These are phyloP conservation scores for Curvularia spicifera DNA, from an alignment of 2,329 filamentous ascomycete species.

Conservation along the genomic window DNA sequence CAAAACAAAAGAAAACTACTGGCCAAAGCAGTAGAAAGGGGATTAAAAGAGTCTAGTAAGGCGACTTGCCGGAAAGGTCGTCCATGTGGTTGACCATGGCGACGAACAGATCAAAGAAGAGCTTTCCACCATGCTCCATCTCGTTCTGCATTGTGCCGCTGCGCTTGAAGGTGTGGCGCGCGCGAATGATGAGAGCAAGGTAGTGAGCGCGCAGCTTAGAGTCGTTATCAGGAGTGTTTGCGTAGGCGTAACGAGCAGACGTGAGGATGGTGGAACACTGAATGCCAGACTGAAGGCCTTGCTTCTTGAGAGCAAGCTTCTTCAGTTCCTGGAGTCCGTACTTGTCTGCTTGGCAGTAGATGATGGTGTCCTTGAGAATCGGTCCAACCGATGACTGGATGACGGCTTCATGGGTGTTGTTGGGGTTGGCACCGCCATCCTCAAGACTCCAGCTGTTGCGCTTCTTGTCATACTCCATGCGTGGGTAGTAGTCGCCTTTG, in stretches of 20 bases:
- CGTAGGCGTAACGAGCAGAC: slow-evolving; percentile 88
- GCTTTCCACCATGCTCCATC: slow-evolving; percentile 84
- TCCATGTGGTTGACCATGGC: slow-evolving; percentile 87
- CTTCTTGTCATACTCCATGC: slow-evolving; percentile 80
- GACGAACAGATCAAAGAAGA: slow-evolving; percentile 94
- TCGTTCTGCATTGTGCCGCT: slow-evolving; percentile 95
- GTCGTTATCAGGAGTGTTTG: slow-evolving; percentile 85
- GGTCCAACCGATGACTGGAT: slow-evolving; percentile 69
- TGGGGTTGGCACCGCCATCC: slow-evolving; percentile 54
- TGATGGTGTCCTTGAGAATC: slow-evolving; percentile 84
- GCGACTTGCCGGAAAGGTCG: slow-evolving; percentile 40
- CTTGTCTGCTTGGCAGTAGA: slow-evolving; percentile 86
- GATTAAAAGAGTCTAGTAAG: slow-evolving; percentile 31
- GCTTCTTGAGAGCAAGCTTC: slow-evolving; percentile 82
- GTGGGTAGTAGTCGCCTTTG: slow-evolving; percentile 91
- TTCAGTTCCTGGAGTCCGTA: slow-evolving; percentile 86
- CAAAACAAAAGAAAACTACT: slow-evolving; percentile 11
- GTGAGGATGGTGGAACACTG: slow-evolving; percentile 84
- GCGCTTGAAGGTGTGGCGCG: slow-evolving; percentile 85
- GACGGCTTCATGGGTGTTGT: slow-evolving; percentile 50
- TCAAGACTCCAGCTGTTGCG: slow-evolving; percentile 84
- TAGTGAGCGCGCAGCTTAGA: slow-evolving; percentile 92
- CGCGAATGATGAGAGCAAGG: slow-evolving; percentile 88
- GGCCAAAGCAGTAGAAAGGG: slow-evolving; percentile 9
- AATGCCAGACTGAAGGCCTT: slow-evolving; percentile 84